Base-by-base conservation (phyloP, 2,329 filamentous ascomycete species). In the Xylariaceae sp. region DNA sequence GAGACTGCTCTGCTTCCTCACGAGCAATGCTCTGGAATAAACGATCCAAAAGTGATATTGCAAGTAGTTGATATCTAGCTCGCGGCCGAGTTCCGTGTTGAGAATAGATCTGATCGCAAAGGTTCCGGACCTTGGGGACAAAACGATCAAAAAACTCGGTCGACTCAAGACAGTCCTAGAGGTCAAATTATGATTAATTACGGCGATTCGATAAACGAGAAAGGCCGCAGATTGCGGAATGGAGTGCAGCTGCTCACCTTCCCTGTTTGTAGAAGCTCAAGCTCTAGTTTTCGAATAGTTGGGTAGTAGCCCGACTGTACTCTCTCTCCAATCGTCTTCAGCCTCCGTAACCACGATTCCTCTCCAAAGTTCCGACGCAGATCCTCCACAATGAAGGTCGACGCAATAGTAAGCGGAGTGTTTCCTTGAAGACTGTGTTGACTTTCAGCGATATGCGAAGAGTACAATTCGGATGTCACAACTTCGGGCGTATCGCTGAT, bases 231-330 rank as follows among this genome's bases (percentile, higher is more conserved):
- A 27, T 27, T 27, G 22, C 6, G 12, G 39, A 36, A 14, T 10
- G 12, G 14, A n/a, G n/a, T 50, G n/a, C n/a, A 17, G 35, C 17
- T 42, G 19, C 68, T 59, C 58, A 79, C 77, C 69, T 74, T 78
- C 56, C 77, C 78, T 11, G 69, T 70, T 47, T 75, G 69, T 44
- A 81, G 68, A 5, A 80, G 58, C 49, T 79, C 75, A 15, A 82
- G 61, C 60, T 82, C 78, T 1, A 78, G 62, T 41, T 70, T 71
- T 12, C 78, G 71, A 15, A 73, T 65, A 14, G 71, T 75, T 12
- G 55, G 60, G 17, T 75, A 65, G 39, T 59, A 61, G 9, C 69
- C 70, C n/a, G 58, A 61, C 30, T 59, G 60, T 44, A 75, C 61
- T 12, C 64, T 67, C 36, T 66, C 62, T 19, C 65, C 54, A 5